Evolutionary conservation across 768 basidiomycete genomes (phyloP).

Genomic region (Baorangia bicolor): DNA sequence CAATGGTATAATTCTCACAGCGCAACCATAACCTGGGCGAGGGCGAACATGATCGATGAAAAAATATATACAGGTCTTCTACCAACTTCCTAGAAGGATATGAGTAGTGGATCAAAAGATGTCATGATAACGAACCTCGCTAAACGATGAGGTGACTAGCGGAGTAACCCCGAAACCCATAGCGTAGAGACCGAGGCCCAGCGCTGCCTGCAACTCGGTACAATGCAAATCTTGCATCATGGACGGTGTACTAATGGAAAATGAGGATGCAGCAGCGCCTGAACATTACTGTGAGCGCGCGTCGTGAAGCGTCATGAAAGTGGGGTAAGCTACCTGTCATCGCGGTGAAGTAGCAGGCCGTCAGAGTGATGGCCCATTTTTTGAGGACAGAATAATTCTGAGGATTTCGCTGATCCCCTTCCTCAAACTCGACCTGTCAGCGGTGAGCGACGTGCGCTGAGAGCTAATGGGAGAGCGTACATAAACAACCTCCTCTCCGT

Average conservation of each 20-base stretch:
- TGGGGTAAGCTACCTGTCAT: conserved; percentile 14
- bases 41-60: conserved; percentile 47
- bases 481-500: conserved; percentile 9
- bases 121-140: conserved; percentile 39
- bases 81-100: conserved; percentile 52
- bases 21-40: conserved; percentile 46
- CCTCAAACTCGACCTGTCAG: conserved; percentile 39
- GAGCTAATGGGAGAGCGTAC: not conserved
- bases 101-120: not conserved
- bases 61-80: conserved; percentile 58
- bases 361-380: conserved; percentile 45
- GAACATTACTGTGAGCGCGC: not conserved
- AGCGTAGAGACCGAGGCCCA: conserved; percentile 52
- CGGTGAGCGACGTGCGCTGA: not conserved
- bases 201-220: conserved; percentile 42
- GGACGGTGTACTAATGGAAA: conserved; percentile 51
- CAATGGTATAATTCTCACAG: conserved; percentile 19
- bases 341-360: conserved; percentile 25
- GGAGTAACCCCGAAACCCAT: conserved; percentile 62
- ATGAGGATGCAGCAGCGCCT: conserved; percentile 54
- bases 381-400: conserved; percentile 33
- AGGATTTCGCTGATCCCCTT: conserved; percentile 40
- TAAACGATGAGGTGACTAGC: conserved; percentile 62
- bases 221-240: conserved; percentile 50
- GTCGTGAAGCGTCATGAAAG: not conserved